Percentiles rank a stretch among this genome's conserved stretches.
phyloP scores from a whole-genome alignment of 768 basidiomycete species.

The Pleurotus giganteus region DNA sequence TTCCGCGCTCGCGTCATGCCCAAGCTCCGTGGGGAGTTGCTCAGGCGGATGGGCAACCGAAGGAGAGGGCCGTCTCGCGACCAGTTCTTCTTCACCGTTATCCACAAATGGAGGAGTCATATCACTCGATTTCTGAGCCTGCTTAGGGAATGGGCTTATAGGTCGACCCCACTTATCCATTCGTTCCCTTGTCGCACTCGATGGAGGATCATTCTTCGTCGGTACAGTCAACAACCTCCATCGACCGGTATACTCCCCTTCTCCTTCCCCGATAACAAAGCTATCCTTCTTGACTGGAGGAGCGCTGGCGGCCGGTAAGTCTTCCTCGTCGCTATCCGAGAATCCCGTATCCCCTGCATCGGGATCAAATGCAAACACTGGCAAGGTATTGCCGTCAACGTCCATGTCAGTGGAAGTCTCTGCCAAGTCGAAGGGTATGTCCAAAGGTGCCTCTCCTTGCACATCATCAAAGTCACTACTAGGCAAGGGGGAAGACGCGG shows the following conservation, averaged over 20 bases:
- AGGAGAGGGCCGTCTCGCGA: background rate
- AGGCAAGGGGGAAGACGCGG: constrained; percentile 4
- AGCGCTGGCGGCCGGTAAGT: background rate
- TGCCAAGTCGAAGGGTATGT: constrained; percentile 17
- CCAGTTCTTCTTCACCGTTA: background rate
- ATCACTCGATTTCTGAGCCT: constrained; percentile 18
- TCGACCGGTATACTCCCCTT: constrained; percentile 68
- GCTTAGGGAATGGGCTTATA: constrained; percentile 60
- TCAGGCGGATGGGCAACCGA: background rate
- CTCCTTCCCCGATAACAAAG: constrained; percentile 31
- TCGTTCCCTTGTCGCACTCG: constrained; percentile 46
- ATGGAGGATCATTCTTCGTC: constrained; percentile 66
- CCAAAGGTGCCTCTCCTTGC: background rate
- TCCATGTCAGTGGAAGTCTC: constrained; percentile 5
- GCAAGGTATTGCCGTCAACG: constrained; percentile 23
- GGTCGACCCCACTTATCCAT: constrained; percentile 68
- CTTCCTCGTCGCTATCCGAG: constrained; percentile 30
- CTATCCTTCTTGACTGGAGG: background rate
- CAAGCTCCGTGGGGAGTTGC: background rate
- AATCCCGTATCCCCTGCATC: constrained; percentile 6
- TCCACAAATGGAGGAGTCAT: constrained; percentile 2
- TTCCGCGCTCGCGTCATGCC: background rate
- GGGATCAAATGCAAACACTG: constrained; percentile 27
- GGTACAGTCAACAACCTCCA: constrained; percentile 55
- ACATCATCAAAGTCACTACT: constrained; percentile 1